Evolutionary conservation across 495 filamentous ascomycete genomes (phyloP).

Genomic region (Podospora sp.): DNA sequence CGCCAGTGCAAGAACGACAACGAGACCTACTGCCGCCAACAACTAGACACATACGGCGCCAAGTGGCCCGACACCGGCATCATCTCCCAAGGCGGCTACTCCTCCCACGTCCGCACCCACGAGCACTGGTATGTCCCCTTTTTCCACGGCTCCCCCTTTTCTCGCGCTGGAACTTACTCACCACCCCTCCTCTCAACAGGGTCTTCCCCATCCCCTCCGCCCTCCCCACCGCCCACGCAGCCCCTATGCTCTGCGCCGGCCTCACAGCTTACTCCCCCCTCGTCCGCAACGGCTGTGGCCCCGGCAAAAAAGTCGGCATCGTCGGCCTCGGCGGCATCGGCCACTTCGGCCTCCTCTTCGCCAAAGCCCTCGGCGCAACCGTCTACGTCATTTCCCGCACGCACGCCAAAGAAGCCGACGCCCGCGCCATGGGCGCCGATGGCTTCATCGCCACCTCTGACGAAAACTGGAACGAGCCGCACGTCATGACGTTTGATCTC

Average conservation of each 20-base stretch:
- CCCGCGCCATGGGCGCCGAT: slow-evolving; percentile 68
- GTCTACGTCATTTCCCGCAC: slow-evolving; percentile 70
- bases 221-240: slow-evolving; percentile 65
- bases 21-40: slow-evolving; percentile 59
- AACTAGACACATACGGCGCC: slow-evolving; percentile 60
- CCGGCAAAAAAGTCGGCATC: slow-evolving; percentile 81
- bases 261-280: slow-evolving; percentile 80
- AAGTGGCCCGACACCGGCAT: slow-evolving; percentile 57
- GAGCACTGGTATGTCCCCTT: slow-evolving; percentile 53
- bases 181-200: slow-evolving; percentile 29
- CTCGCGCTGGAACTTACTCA: not conserved
- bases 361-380: slow-evolving; percentile 71
- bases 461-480: slow-evolving; percentile 64
- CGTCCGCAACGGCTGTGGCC: slow-evolving; percentile 69
- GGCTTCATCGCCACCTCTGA: slow-evolving; percentile 70
- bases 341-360: slow-evolving; percentile 72
- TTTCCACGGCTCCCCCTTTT: not conserved
- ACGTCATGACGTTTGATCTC: slow-evolving; percentile 60
- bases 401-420: slow-evolving; percentile 70
- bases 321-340: slow-evolving; percentile 73
- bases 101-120: slow-evolving; percentile 56
- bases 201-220: slow-evolving; percentile 79
- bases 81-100: slow-evolving; percentile 58
- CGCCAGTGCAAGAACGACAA: slow-evolving; percentile 62
- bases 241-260: slow-evolving; percentile 90